Base-by-base conservation (phyloP, 306 rosid genomes). In the Cucumis cinereus region DNA sequence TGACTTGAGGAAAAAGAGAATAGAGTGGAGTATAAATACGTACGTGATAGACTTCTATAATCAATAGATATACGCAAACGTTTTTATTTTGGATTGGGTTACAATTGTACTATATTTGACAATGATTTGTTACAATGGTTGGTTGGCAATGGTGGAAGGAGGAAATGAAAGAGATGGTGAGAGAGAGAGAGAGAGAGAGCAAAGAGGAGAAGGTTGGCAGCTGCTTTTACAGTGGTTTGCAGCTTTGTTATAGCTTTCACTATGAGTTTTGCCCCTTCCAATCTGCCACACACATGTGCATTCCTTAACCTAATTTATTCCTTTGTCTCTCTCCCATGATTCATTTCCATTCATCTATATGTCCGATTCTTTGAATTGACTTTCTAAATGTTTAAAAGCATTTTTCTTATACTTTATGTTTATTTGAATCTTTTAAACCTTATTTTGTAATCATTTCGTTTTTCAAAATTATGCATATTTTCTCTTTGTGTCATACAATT, bases 261-360 rank as follows among this genome's bases (percentile, higher is more conserved):
- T 45, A 33, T 33, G 45, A 41, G 15, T 22, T 38, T 20, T 62
- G 11, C 19, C 52, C 9, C 41, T 67, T 53, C 52, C 17, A 67
- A 45, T 67, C 73, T 67, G 73, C 54, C 73, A 67, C 53, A 67
- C 73, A 7, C 73, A 67, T 67, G 73, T 67, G 73, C 69, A 28
- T 61, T 61, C 69, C 15, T 61, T 10, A 30, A 61, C 68, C 2
- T 1, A 14, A 6, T 3, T 60, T 15, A 24, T 38, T 36, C 12
- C 52, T 30, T 66, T 66, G 53, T 66, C 73, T 38, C 73, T 67
- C 73, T 40, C 73, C 30, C 52, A 66, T 66, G 1, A 66, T 58
- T 58, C 66, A 24, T 38, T 28, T 2, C 19, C 63, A 10, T 22
- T 56, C 8, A 30, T 3, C 35, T 30, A 30, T 3, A 30, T 30